These are phyloP conservation scores for Hyphopichia pseudoburtonii DNA, from an alignment of 1,139 yeast genomes.

Conservation along the genomic window DNA sequence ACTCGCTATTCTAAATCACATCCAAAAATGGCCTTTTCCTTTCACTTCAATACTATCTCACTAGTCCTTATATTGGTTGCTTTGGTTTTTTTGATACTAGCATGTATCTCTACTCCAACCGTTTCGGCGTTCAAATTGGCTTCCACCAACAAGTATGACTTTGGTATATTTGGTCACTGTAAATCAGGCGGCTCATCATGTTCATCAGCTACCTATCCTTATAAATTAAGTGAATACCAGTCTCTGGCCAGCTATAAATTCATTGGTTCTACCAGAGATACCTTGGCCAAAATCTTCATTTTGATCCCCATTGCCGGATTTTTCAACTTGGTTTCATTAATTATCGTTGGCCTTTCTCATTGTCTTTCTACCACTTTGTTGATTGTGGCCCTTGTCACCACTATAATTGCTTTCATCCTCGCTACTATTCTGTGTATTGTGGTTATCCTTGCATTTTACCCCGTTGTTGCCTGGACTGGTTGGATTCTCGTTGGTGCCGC, in stretches of 20 bases:
- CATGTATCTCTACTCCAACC: conserved; percentile 52
- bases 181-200: conserved; percentile 40
- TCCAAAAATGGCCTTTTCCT: conserved; percentile 19
- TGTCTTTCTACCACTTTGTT: conserved; percentile 18
- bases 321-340: conserved; percentile 49
- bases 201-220: conserved; percentile 42
- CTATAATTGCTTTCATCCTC: conserved; percentile 48
- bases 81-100: conserved; percentile 50
- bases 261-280: conserved; percentile 47
- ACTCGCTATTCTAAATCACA: too few relatives aligned
- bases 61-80: conserved; percentile 35
- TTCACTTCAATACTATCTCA: conserved; percentile 32
- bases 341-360: conserved; percentile 39
- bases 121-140: conserved; percentile 37
- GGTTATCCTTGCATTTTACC: conserved; percentile 57
- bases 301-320: conserved; percentile 85
- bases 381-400: conserved; percentile 27
- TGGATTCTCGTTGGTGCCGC: conserved; percentile 72
- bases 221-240: conserved; percentile 18
- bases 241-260: conserved; percentile 27
- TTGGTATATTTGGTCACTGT: conserved; percentile 90
- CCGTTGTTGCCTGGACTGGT: conserved; percentile 64
- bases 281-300: conserved; percentile 69
- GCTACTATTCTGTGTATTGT: conserved; percentile 56
- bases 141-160: conserved; percentile 48